Evolutionary conservation across 2,329 filamentous ascomycete species (phyloP).

Genomic region (Alternaria infectoria): DNA sequence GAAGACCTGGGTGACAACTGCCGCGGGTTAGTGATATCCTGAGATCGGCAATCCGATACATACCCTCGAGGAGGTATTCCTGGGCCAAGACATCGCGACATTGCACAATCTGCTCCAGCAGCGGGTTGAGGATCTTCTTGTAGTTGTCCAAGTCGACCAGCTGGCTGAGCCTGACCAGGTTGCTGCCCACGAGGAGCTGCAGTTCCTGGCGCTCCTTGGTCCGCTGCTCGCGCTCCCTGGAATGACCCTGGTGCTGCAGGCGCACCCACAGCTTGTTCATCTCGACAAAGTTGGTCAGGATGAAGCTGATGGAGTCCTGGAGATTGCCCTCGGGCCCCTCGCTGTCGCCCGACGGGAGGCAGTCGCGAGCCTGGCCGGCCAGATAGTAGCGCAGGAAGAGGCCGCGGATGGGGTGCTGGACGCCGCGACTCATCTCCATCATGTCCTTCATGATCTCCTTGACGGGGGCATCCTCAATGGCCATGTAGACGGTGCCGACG

Average conservation of each 20-base stretch:
- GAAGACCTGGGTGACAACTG: constrained; percentile 97
- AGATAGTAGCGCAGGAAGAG: constrained; percentile 96
- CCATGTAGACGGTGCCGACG: constrained; percentile 98
- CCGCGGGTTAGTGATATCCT: constrained; percentile 29
- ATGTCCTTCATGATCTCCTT: constrained; percentile 99
- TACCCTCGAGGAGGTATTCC: constrained; percentile 89
- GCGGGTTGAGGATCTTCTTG: constrained; percentile 86
- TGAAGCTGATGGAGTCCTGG: constrained; percentile 97
- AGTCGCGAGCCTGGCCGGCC: constrained; percentile 90
- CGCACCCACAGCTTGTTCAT: constrained; percentile 99
- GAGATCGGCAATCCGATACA: not conserved
- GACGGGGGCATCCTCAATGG: constrained; percentile 94
- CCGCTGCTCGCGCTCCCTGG: constrained; percentile 88
- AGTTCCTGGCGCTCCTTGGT: constrained; percentile 95
- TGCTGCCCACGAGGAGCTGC: constrained; percentile 94
- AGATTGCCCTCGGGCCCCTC: constrained; percentile 95
- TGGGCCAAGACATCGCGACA: constrained; percentile 96
- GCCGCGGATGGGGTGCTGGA: constrained; percentile 94
- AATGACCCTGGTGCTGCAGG: constrained; percentile 96
- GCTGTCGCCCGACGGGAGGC: constrained; percentile 78
- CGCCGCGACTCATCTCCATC: constrained; percentile 99
- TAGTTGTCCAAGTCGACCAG: constrained; percentile 94
- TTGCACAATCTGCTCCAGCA: constrained; percentile 96
- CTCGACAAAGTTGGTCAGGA: constrained; percentile 98
- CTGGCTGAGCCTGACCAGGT: constrained; percentile 92